Percentiles rank a stretch among this genome's conserved stretches.
Evolutionary conservation across 257 asterid genomes (phyloP).

Genomic region (Handroanthus guayacan): DNA sequence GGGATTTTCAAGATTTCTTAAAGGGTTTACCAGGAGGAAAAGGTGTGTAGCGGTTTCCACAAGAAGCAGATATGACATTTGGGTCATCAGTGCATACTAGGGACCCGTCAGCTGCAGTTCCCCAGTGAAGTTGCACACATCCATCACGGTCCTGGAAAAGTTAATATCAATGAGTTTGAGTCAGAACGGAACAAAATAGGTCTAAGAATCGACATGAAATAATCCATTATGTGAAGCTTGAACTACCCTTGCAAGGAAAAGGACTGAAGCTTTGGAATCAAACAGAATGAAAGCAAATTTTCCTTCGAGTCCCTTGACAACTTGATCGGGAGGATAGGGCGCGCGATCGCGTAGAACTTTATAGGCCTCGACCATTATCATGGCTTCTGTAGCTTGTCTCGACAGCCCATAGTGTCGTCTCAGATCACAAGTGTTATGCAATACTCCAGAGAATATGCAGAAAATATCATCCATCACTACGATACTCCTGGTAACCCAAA

Average conservation of each 20-base stretch:
- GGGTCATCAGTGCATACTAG: constrained; percentile 72
- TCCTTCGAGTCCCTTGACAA: constrained; percentile 66
- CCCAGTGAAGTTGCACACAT: constrained; percentile 69
- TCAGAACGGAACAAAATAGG: not conserved
- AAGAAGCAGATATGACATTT: constrained; percentile 53
- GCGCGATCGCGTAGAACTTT: constrained; percentile 69
- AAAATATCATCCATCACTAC: constrained; percentile 71
- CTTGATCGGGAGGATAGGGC: constrained; percentile 78
- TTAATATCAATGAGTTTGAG: not conserved
- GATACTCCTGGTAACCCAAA: constrained; percentile 47
- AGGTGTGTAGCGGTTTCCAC: constrained; percentile 64
- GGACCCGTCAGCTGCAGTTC: constrained; percentile 69
- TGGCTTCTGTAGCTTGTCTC: constrained; percentile 66
- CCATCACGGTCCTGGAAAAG: constrained; percentile 66
- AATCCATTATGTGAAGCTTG: not conserved
- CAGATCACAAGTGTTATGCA: constrained; percentile 58
- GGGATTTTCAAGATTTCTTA: not conserved
- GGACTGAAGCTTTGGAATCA: constrained; percentile 56
- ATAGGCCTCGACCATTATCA: constrained; percentile 65
- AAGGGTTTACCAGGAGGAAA: constrained; percentile 70
- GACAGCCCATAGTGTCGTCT: constrained; percentile 63
- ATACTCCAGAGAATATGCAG: constrained; percentile 69
- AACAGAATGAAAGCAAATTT: constrained; percentile 67
- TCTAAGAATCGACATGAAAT: not conserved
- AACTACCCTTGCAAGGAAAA: constrained; percentile 70